Evolutionary conservation across 2,329 filamentous ascomycete species (phyloP), one percentile per base, ranked within the genome.

Genomic region (Trichoderma simmonsii): DNA sequence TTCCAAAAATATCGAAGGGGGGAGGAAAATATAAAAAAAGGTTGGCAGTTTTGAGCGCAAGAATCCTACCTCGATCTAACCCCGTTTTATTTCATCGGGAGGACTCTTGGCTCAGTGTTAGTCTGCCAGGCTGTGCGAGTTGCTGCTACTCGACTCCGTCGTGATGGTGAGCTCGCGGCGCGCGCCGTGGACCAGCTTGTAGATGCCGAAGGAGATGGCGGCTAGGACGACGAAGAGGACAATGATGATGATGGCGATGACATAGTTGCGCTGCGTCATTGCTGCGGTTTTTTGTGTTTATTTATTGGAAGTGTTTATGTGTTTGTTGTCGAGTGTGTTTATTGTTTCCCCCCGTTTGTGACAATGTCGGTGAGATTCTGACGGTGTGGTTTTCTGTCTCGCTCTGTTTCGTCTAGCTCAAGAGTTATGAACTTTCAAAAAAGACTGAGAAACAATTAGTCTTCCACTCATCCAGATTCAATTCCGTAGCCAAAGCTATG

Each of bases 161-260:
- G 82, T 81, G 69, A 83, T 80, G 73, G 81, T 85, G 75, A 85
- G 82, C 71, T 81, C 81, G 64, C 76, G 77, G 71, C 87, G 81
- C 24, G 86, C 88, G 32, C 85, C 80, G 75, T 85, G 84, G 64
- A 91, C 89, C 9, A 91, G 81, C 72, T 86, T 84, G 82, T 88
- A 91, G 80, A 91, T 91, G 73, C 88, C 89, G 76, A 90, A 90
- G 8, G 87, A 86, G 70, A 91, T 88, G 72, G 83, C 82, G 69
- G 88, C 88, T 62, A 91, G 85, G 63, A 91, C 81, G 77, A 89
- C 79, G 82, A 91, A 91, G 76, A 91, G 85, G 71, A 91, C 80
- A 80, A 91, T 91, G 81, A 91, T 87, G 79, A 91, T 91, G 80
- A 91, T 85, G 76, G 89, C 89, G 80, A 91, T 91, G 77, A 88